These are phyloP conservation scores for Pulveroboletus sp. DNA, from an alignment of 768 basidiomycete genomes.

Conservation along the genomic window DNA sequence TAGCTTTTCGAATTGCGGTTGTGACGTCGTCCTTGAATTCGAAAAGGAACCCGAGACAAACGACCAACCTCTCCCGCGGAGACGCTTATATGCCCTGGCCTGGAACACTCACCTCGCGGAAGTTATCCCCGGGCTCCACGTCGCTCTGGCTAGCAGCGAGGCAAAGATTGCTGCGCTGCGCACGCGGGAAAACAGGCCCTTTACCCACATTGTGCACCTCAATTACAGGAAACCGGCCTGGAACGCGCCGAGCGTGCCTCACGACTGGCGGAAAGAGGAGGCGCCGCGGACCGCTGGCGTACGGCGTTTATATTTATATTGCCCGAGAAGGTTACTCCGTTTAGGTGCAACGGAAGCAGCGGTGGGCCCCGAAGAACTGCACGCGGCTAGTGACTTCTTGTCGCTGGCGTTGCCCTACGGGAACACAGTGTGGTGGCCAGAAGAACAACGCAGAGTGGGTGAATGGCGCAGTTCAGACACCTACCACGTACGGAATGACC, in stretches of 20 bases:
- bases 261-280: not conserved
- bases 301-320: not conserved
- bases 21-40: not conserved
- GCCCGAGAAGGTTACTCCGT: not conserved
- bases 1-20: not conserved
- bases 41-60: not conserved
- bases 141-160: conserved; percentile 19
- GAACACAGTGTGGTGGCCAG: not conserved
- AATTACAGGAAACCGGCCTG: not conserved
- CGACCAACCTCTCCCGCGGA: not conserved
- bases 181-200: conserved; percentile 6
- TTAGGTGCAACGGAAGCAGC: conserved; percentile 8
- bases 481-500: not conserved
- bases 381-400: conserved; percentile 43
- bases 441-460: not conserved
- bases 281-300: not conserved
- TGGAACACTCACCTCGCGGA: conserved; percentile 8
- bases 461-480: no score
- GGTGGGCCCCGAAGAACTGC: conserved; percentile 35
- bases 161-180: conserved; percentile 6
- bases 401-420: conserved; percentile 37
- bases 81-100: not conserved
- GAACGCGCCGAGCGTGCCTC: not conserved
- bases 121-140: conserved; percentile 12
- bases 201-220: conserved; percentile 23